Base-by-base conservation (phyloP, 495 filamentous ascomycete genomes). In the Mycothermus thermophilus region DNA sequence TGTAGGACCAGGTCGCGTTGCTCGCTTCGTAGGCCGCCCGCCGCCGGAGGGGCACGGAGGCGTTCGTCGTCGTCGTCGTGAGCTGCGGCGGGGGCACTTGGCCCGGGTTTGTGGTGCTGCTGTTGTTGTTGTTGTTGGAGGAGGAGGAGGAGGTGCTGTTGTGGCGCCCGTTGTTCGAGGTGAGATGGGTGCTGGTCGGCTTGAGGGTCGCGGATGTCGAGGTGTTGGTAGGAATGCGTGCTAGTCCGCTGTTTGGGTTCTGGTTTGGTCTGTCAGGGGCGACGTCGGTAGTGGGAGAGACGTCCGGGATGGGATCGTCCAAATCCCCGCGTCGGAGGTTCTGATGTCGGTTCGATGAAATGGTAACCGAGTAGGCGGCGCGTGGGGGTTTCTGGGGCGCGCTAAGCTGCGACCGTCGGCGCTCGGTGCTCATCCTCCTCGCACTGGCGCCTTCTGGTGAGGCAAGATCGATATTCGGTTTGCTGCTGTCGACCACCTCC, bases 1-100 rank as follows among this genome's bases (percentile, higher is more conserved):
- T 77, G 54, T 90, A 93, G 0, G 76, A 74, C 76, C 77, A 88
- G 3, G 77, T 74, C 8, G 74, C 76, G 29, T 58, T 64, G 47
- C 61, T 62, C 0, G 62, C 51, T 23, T 67, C 54, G 37, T 46
- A 49, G 3, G 43, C 37, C 2, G 43, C 44, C 8, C 40, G 39
- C 4, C 42, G 37, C 13, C 42, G 44, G 28, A 46, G 49, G 2
- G 33, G 40, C 28, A 37, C 21, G 12, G 38, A 9, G 24, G 34
- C 13, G 25, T 36, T 9, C 26, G 26, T 16, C 10, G 30, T 20
- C 16, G 33, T n/a, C n/a, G 39, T 27, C 20, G 40, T 21, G 11
- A 11, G 7, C 3, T n/a, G n/a, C n/a, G n/a, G n/a, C n/a, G n/a
- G n/a, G n/a, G n/a, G n/a, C n/a, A n/a, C n/a, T n/a, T 25, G 22